These are phyloP conservation scores for Macrophomina tecta DNA, from an alignment of 2,329 filamentous ascomycete genomes.

Conservation along the genomic window DNA sequence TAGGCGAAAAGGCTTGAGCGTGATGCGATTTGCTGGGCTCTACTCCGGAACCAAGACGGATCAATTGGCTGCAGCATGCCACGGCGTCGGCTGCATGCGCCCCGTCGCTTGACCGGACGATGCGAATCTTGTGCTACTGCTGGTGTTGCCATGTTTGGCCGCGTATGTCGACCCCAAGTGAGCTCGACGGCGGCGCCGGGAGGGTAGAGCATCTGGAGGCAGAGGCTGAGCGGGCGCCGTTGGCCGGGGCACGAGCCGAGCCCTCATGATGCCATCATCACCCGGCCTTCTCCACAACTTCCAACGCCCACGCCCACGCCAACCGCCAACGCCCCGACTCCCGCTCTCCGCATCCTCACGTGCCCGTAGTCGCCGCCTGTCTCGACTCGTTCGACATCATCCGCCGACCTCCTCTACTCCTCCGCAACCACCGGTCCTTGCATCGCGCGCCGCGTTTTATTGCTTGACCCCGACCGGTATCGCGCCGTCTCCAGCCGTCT, in stretches of 20 bases:
- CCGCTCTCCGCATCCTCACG: conserved; percentile 1
- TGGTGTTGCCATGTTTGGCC: background rate
- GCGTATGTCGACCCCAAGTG: background rate
- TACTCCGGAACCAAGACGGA: background rate
- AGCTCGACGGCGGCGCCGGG: background rate
- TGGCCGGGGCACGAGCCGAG: background rate
- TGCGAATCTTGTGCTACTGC: background rate
- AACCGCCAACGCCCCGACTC: background rate
- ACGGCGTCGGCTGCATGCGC: background rate
- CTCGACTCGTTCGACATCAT: no score
- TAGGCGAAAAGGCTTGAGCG: background rate
- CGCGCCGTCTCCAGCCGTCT: conserved; percentile 19
- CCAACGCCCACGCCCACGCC: background rate
- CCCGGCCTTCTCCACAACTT: conserved; percentile 16
- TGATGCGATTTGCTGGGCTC: conserved; percentile 13
- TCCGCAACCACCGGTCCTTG: background rate
- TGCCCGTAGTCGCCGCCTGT: background rate
- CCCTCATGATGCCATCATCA: conserved; percentile 18
- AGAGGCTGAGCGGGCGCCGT: background rate
- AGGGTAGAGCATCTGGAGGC: background rate
- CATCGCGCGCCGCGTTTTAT: conserved; percentile 14
- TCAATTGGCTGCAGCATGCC: conserved; percentile 8
- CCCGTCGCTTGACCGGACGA: background rate
- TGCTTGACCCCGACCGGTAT: conserved; percentile 12
- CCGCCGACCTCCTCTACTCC: background rate